Conservation (phyloP, 768 basidiomycete genomes). For the Stropharia rugosoannulata region DNA sequence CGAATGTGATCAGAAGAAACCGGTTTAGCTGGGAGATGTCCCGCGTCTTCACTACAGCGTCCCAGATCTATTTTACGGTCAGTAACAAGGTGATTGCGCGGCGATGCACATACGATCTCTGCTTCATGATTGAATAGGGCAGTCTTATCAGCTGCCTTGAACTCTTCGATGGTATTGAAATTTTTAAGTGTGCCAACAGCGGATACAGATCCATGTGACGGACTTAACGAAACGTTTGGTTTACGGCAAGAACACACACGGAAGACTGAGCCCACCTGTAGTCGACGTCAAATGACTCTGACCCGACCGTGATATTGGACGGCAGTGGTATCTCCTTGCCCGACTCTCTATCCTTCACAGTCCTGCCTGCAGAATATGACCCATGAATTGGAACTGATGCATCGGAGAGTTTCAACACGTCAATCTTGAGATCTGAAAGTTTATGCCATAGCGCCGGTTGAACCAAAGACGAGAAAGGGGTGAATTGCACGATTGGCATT, state of each 20-base stretch:
- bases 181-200: constrained; percentile 81
- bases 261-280: constrained; percentile 35
- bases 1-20: constrained; percentile 90
- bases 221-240: constrained; percentile 27
- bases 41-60: constrained; percentile 50
- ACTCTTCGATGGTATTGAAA: constrained; percentile 97
- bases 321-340: constrained; percentile 72
- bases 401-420: constrained; percentile 82
- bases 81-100: not conserved
- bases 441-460: constrained; percentile 94
- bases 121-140: constrained; percentile 77
- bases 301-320: constrained; percentile 62
- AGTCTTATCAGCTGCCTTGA: constrained; percentile 86
- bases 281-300: constrained; percentile 58
- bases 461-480: constrained; percentile 83
- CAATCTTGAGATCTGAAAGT: constrained; percentile 86
- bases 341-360: constrained; percentile 74
- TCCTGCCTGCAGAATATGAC: constrained; percentile 68
- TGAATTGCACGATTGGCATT: constrained; percentile 80
- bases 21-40: constrained; percentile 60
- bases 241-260: not conserved
- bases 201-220: constrained; percentile 46
- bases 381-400: constrained; percentile 61
- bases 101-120: constrained; percentile 49
- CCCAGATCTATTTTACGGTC: constrained; percentile 58